These are phyloP conservation scores for Termitomyces bulborhizus DNA, from an alignment of 768 basidiomycete species.

Conservation along the genomic window DNA sequence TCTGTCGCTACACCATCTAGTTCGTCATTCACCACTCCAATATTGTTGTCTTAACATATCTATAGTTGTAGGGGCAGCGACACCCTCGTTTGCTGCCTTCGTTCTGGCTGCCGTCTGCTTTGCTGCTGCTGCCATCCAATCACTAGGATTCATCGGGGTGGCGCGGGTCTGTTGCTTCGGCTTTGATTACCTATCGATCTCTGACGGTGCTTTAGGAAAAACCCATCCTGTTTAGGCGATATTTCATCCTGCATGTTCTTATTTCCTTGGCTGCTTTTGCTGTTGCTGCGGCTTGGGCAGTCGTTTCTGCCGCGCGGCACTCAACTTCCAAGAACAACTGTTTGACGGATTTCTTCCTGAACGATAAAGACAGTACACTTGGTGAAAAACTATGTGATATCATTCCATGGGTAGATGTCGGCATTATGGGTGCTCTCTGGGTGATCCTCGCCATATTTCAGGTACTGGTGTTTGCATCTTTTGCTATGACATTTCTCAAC, in stretches of 20 bases:
- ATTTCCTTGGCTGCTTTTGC: constrained; percentile 58
- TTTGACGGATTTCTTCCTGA: constrained; percentile 48
- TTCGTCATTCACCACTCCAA: constrained; percentile 31
- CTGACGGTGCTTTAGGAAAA: constrained; percentile 47
- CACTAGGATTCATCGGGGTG: constrained; percentile 84
- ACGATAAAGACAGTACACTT: constrained; percentile 35
- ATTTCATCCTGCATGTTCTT: constrained; percentile 59
- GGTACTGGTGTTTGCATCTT: constrained; percentile 27
- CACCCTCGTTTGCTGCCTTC: constrained; percentile 69
- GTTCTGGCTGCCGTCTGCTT: constrained; percentile 76
- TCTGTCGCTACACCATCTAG: constrained; percentile 75
- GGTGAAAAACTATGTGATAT: constrained; percentile 78
- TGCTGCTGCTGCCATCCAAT: constrained; percentile 66
- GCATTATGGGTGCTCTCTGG: constrained; percentile 90
- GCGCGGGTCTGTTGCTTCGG: constrained; percentile 46
- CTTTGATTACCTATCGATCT: neutral
- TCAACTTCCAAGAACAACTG: constrained; percentile 65
- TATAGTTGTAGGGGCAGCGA: constrained; percentile 80
- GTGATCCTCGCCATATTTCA: constrained; percentile 72
- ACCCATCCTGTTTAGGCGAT: constrained; percentile 56
- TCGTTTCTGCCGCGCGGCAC: constrained; percentile 75
- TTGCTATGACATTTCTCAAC: neutral
- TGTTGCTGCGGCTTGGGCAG: constrained; percentile 75
- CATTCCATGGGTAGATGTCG: constrained; percentile 89
- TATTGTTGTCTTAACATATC: constrained; percentile 2